These are phyloP conservation scores for Ensete glaucum DNA, from an alignment of 176 grass and related monocot species.

Conservation along the genomic window DNA sequence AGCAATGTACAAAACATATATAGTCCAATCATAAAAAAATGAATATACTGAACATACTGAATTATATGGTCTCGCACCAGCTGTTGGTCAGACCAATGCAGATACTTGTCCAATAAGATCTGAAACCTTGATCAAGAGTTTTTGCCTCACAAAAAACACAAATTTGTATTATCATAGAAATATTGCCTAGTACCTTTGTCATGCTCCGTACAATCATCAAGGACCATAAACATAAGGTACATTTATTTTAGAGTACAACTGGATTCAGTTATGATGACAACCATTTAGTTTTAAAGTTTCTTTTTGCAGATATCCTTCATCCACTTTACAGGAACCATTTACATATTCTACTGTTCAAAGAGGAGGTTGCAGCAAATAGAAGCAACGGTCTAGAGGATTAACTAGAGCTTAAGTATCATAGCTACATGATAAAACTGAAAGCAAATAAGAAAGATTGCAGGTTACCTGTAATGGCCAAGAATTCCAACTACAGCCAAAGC, in stretches of 20 bases:
- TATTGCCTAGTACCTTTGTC: background rate
- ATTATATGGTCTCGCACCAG: no score
- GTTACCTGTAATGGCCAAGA: conserved; percentile 97
- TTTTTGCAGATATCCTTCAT: background rate
- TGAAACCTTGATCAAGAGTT: background rate
- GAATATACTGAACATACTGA: no score
- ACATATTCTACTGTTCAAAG: background rate
- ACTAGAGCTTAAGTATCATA: background rate
- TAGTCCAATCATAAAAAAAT: no score
- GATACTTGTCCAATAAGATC: background rate
- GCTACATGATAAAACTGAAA: background rate
- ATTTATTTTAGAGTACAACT: background rate
- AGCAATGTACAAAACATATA: no score
- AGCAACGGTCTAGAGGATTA: background rate
- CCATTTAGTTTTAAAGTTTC: background rate
- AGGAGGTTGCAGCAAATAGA: background rate
- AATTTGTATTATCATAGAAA: background rate
- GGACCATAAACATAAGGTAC: background rate
- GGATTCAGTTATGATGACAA: background rate
- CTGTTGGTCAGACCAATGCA: no score
- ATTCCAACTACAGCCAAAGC: conserved; percentile 87
- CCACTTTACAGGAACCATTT: background rate
- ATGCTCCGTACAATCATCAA: background rate
- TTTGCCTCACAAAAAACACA: no score
- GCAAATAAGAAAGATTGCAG: background rate